These are phyloP conservation scores for Neckera pumila DNA, from an alignment of 225 moss, liverwort and hornwort species.

Conservation along the genomic window DNA sequence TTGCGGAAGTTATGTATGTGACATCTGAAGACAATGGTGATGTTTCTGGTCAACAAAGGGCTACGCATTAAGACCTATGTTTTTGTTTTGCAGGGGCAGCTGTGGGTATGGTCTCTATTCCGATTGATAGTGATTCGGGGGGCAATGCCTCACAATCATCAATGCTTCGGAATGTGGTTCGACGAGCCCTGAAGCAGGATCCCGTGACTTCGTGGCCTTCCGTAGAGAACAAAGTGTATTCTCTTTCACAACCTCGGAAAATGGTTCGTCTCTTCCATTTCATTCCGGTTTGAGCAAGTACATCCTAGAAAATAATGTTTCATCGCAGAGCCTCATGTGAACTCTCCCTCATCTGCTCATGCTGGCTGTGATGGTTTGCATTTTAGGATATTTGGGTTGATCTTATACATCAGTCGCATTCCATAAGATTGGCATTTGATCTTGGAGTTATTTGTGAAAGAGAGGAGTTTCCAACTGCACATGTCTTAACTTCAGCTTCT, in stretches of 20 bases:
- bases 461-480: neutral
- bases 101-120: constrained; percentile 74
- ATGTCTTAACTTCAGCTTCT: neutral
- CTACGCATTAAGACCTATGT: neutral
- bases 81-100: constrained; percentile 53
- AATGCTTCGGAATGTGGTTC: constrained; percentile 63
- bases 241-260: constrained; percentile 67
- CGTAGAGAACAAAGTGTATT: constrained; percentile 45
- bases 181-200: constrained; percentile 63
- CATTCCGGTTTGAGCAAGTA: neutral
- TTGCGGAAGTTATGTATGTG: neutral
- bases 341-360: neutral
- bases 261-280: constrained; percentile 27
- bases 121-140: constrained; percentile 49
- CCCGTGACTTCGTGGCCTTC: constrained; percentile 51
- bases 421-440: neutral
- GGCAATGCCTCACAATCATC: constrained; percentile 29
- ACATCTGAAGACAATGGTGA: neutral
- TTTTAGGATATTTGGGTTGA: neutral
- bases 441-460: neutral
- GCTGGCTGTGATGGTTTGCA: neutral
- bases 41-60: neutral
- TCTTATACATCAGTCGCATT: neutral
- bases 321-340: neutral
- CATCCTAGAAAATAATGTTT: neutral